These are phyloP conservation scores for Elongisporangium anandrum DNA, from an alignment of 352 stramenopile genomes.

Conservation along the genomic window DNA sequence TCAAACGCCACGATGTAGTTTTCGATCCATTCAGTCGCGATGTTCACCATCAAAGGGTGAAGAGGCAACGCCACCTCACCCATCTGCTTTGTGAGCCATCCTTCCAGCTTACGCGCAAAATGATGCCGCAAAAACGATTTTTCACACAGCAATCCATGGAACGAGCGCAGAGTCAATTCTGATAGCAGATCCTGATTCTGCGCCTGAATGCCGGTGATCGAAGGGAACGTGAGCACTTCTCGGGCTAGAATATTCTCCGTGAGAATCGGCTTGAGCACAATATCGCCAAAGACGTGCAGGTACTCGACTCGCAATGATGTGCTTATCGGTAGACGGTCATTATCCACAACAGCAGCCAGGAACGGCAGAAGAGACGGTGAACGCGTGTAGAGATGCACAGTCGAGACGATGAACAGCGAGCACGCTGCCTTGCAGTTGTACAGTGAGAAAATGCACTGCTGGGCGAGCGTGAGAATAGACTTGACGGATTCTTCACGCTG, in stretches of 20 bases:
- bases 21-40: slow-evolving; percentile 67
- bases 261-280: slow-evolving; percentile 60
- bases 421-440: slow-evolving; percentile 46
- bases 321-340: slow-evolving; percentile 5
- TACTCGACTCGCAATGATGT: slow-evolving; percentile 39
- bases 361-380: slow-evolving; percentile 50
- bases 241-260: slow-evolving; percentile 60
- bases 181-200: slow-evolving; percentile 28
- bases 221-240: slow-evolving; percentile 47
- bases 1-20: slow-evolving; percentile 78
- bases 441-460: slow-evolving; percentile 51
- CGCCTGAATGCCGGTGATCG: slow-evolving; percentile 21
- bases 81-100: slow-evolving; percentile 41
- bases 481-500: slow-evolving; percentile 62
- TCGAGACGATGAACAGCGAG: slow-evolving; percentile 55
- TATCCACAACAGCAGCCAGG: slow-evolving; percentile 16
- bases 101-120: slow-evolving; percentile 45
- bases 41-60: slow-evolving; percentile 45
- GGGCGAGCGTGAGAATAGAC: slow-evolving; percentile 37
- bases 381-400: slow-evolving; percentile 70
- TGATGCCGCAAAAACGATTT: slow-evolving; percentile 68
- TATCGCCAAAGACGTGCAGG: slow-evolving; percentile 53
- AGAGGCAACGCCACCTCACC: slow-evolving; percentile 35
- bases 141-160: slow-evolving; percentile 53
- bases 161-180: slow-evolving; percentile 46